Conservation (phyloP, 208 protist genomes). For the Acanthamoeba rhysodes region DNA sequence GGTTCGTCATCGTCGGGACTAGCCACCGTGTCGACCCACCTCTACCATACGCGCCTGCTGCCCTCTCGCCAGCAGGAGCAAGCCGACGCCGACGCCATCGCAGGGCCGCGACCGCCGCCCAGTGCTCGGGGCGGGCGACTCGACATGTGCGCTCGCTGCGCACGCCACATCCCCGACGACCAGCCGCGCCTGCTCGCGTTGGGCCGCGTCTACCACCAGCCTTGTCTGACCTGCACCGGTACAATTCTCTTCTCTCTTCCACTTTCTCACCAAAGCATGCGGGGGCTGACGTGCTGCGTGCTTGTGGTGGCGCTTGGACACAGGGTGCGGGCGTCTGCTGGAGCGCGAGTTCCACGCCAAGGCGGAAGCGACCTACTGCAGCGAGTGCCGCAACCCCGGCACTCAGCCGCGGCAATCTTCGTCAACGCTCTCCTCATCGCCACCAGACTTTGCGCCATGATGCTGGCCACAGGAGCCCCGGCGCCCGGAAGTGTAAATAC, state of each 20-base stretch:
- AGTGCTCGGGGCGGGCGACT: neutral
- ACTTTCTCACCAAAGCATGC: neutral
- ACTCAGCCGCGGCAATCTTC: neutral
- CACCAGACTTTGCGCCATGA: neutral
- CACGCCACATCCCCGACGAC: neutral
- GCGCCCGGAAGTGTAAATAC: neutral
- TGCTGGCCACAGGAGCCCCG: neutral
- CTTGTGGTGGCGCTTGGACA: neutral
- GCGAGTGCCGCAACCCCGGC: neutral
- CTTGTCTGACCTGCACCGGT: neutral
- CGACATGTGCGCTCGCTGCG: conserved; percentile 9
- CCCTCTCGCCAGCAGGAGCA: neutral
- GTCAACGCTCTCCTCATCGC: neutral
- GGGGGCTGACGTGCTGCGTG: neutral
- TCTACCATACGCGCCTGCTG: conserved; percentile 12
- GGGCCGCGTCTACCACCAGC: conserved; percentile 1
- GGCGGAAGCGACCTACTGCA: neutral
- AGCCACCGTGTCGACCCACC: neutral
- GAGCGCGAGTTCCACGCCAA: neutral
- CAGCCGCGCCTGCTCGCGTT: neutral
- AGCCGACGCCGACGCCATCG: neutral
- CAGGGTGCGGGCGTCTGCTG: neutral
- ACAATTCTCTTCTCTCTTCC: neutral
- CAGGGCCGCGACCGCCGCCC: neutral
- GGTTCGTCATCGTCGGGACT: neutral